Evolutionary conservation across 805 yeast species (phyloP), one percentile per base, ranked within the genome.

Genomic region (Metschnikowia dekortorum): DNA sequence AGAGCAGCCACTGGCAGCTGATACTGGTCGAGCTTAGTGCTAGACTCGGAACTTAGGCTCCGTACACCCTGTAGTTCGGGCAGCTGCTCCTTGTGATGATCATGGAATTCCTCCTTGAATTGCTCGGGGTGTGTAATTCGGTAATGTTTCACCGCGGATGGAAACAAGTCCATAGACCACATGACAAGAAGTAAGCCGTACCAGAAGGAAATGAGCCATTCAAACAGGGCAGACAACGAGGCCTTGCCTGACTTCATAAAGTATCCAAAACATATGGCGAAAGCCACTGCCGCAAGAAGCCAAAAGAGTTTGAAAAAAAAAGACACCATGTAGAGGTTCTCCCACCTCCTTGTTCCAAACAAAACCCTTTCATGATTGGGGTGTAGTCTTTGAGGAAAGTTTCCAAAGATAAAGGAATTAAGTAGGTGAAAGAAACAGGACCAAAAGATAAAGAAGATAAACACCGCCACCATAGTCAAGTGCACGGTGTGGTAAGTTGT

Each of bases 191-290:
- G 73, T 33, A 84, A 59, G 3, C 96, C 94, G 63, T 87, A 91
- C 82, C 88, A 84, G 67, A 84, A 91, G n/a, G 92, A 83, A 39
- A 91, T 67, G 3, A 83, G 63, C 98, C 98, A 92, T 68, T 92
- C 98, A 62, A 86, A 81, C 18, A 75, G 71, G 0, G 90, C 90
- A 38, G 83, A 75, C 32, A 76, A 70, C 54, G 77, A 71, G 36
- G 68, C 61, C 7, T 68, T 60, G 29, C 74, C 72, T 1, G 50
- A 47, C 10, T 65, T 63, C 63, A 63, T 60, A 46, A 69, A 61
- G 3, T 66, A 74, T n/a, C 81, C 89, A 56, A 89, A 92, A 32
- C 80, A 75, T 28, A 85, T 66, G 2, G 92, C 96, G 61, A 87
- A 76, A 0, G 72, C 80, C 14, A 84, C 70, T 1, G 96, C 94